Base-by-base conservation (phyloP, 148 eudicot species). In the Cornus suecica region DNA sequence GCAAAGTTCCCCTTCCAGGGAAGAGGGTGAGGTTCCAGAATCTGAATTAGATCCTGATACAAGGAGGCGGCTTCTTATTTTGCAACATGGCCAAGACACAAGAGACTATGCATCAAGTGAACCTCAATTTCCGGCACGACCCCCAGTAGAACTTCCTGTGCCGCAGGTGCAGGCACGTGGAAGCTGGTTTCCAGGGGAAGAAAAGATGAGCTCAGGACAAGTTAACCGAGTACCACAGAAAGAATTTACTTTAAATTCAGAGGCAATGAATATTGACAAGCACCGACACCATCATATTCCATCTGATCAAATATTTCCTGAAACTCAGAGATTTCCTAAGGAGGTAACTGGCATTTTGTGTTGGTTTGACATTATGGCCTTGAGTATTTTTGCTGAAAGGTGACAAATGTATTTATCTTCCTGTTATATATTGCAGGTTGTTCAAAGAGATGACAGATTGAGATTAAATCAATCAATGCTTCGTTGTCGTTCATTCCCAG, bases 1-100 rank as follows among this genome's bases (percentile, higher is more conserved):
- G 86, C 97, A 91, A 48, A 87, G 85, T 81, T 96, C 99, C 70
- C 97, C 98, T 83, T 93, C 99, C 56, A 86, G 91, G 77, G 99
- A 96, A 87, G 99, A 96, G 78, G 99, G 99, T 37, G 99, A 96
- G 80, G 98, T 96, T 69, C 97, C 98, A 52, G 99, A 93, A 85
- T 90, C 94, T 78, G 99, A 96, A 82, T 80, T 96, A 73, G 99
- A 96, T 87, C 98, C 99, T 24, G 99, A 96, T 80, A 93, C 98
- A 58, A 88, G 99, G 85, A 81, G 99, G 79, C 79, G 99, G 80
- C 94, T 96, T 66, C 98, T 96, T 65, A 96, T 96, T 78, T 84
- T 96, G 81, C 98, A 96, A 78, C 99, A 96, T 81, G 99, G 99
- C 31, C 92, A 83, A 80, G 99, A 94, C 80, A 69, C 75, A 48